Conservation (phyloP, 1,139 yeast genomes). For the Lodderomyces pseudojiufengensis region DNA sequence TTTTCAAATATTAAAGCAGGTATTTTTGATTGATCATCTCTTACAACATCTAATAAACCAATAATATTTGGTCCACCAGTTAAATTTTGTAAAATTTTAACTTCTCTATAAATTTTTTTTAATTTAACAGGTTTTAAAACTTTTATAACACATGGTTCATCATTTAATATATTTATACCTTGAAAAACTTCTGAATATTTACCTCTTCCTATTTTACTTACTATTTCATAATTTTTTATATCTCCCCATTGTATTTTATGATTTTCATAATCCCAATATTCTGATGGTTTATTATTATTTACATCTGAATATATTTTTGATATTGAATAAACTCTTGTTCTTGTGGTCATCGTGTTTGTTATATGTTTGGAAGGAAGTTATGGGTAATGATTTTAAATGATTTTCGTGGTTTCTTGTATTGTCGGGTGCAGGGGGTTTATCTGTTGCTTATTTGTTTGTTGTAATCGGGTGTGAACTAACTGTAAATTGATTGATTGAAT, state of each 20-base stretch:
- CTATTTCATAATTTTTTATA: conserved; percentile 80
- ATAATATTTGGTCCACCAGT: conserved; percentile 74
- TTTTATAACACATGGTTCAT: conserved; percentile 62
- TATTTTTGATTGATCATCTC: conserved; percentile 67
- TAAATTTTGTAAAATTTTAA: conserved; percentile 68
- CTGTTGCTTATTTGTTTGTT: too few species aligned
- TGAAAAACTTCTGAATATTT: conserved; percentile 95
- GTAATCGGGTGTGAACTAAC: too few species aligned
- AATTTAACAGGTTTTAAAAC: conserved; percentile 77
- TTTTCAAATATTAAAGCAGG: conserved; percentile 75
- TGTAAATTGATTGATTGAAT: too few species aligned
- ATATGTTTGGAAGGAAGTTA: too few species aligned
- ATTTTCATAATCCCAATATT: conserved; percentile 93
- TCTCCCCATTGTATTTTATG: conserved; percentile 68
- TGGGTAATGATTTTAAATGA: too few species aligned
- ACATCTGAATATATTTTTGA: conserved; percentile 90
- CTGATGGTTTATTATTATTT: conserved; percentile 70
- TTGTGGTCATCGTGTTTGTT: conserved; percentile 4
- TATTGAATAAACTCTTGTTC: conserved; percentile 51
- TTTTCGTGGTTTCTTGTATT: too few species aligned
- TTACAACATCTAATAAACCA: conserved; percentile 68
- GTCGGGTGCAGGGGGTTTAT: too few species aligned
- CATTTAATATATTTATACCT: conserved; percentile 49
- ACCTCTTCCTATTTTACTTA: conserved; percentile 92
- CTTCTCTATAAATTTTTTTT: conserved; percentile 75